Conservation (phyloP, 441 rosid species). For the Corymbia calophylla region DNA sequence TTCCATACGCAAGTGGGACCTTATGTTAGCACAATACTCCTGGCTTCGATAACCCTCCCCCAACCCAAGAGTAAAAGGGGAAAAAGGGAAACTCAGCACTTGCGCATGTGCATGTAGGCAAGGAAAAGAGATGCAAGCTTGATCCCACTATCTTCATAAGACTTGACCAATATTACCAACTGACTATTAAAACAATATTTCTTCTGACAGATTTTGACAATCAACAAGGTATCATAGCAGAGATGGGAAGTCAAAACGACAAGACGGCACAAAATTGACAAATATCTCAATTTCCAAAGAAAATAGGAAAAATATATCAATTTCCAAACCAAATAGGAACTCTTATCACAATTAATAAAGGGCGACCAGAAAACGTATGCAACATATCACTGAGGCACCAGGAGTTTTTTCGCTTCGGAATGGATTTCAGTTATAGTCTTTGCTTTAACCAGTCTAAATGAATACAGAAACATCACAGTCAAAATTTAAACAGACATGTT, state of each 20-base stretch:
- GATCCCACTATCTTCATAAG: not conserved
- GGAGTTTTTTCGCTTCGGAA: not conserved
- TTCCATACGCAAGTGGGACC: not conserved
- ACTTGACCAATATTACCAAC: not conserved
- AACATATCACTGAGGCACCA: not conserved
- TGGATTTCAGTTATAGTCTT: not conserved
- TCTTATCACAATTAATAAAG: not conserved
- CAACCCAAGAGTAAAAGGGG: not conserved
- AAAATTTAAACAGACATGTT: not conserved
- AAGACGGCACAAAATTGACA: not conserved
- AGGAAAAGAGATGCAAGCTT: not conserved
- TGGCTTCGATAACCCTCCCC: not conserved
- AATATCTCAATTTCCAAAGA: not conserved
- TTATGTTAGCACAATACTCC: not conserved
- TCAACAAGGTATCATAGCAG: not conserved
- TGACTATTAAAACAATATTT: not conserved
- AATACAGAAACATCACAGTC: not conserved
- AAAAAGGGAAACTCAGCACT: not conserved
- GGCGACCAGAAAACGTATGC: not conserved
- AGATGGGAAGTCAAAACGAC: not conserved
- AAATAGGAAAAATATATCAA: not conserved
- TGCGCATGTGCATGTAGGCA: not conserved
- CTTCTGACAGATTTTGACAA: not conserved
- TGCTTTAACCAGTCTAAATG: not conserved
- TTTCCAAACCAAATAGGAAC: not conserved